Evolutionary conservation across 75 land plant species (phyloP), one percentile per base, ranked within the genome.

Genomic region (Selaginella moellendorffii): DNA sequence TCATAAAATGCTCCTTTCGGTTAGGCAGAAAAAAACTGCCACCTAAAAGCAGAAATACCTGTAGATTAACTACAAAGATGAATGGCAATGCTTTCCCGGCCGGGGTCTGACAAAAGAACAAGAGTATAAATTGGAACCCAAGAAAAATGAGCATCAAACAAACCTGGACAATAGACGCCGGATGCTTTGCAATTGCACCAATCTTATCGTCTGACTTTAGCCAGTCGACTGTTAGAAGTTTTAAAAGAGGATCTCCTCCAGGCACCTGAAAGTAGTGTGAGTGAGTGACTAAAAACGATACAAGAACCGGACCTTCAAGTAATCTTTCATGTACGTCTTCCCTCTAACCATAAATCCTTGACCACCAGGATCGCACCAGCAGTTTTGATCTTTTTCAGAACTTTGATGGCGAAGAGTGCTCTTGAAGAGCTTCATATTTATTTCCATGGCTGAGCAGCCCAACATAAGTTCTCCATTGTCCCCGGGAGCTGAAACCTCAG

Each of bases 341-440:
- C 20, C 66, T 2, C 66, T 14, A 5, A 66, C 26, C 61, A 54
- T 31, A 23, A 67, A 28, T 24, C 18, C 18, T 29, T 26, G 20
- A 10, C 19, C 20, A 30, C 53, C 27, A 52, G 19, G 62, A 52
- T n/a, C 68, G 27, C 52, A 12, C 36, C 52, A 51, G 36, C 36
- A 52, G 2, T 9, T 31, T 24, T 70, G 65, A 56, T 79, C 81
- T 30, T 18, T 62, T 23, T 77, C 85, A 71, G 54, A 65, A 53
- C 69, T 75, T 46, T 67, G 84, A 52, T 46, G 75, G 1, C 62
- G 71, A 63, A 87, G 24, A 19, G 87, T 77, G 51, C 83, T 77
- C 53, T 70, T 58, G 52, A 85, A 78, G 46, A 76, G 79, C 64
- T 67, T 77, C 53, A 68, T 30, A 65, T 84, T 82, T 28, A 87